Percentiles rank a stretch among this genome's conserved stretches.
Evolutionary conservation across 495 filamentous ascomycete species (phyloP).

Genomic region (Podospora fimiseda): DNA sequence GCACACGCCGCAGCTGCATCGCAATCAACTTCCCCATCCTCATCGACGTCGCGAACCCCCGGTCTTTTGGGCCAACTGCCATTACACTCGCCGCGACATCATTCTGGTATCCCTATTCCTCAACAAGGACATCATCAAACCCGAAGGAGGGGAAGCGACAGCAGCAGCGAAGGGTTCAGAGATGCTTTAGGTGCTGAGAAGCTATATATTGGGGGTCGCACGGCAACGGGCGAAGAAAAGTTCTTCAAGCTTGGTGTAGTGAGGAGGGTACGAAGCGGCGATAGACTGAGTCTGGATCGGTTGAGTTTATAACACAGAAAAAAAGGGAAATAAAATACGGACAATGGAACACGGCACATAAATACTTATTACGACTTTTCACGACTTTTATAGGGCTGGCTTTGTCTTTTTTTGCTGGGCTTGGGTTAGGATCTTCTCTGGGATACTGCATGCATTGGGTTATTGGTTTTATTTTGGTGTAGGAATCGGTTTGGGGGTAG

Average conservation of each 20-base stretch:
- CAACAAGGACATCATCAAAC: slow-evolving; percentile 17
- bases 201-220: slow-evolving; percentile 85
- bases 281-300: slow-evolving; percentile 50
- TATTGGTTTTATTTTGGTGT: background rate
- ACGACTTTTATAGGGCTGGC: too few species aligned
- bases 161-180: slow-evolving; percentile 68
- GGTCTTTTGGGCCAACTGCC: slow-evolving; percentile 40
- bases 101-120: slow-evolving; percentile 35
- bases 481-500: background rate
- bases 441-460: too few species aligned
- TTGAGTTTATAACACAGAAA: slow-evolving; percentile 48
- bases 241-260: slow-evolving; percentile 69
- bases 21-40: slow-evolving; percentile 26
- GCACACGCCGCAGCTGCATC: slow-evolving; percentile 18
- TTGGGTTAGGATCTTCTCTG: too few species aligned
- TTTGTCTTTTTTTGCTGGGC: too few species aligned
- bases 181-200: slow-evolving; percentile 68
- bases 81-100: slow-evolving; percentile 36
- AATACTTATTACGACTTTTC: too few species aligned
- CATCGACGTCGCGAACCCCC: slow-evolving; percentile 25
- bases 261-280: slow-evolving; percentile 48
- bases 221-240: slow-evolving; percentile 76
- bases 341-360: background rate
- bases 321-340: background rate
- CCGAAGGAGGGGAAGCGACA: slow-evolving; percentile 69